Evolutionary conservation across 1,139 yeast species (phyloP).

Genomic region (Zygosaccharomyces pseudobailii): DNA sequence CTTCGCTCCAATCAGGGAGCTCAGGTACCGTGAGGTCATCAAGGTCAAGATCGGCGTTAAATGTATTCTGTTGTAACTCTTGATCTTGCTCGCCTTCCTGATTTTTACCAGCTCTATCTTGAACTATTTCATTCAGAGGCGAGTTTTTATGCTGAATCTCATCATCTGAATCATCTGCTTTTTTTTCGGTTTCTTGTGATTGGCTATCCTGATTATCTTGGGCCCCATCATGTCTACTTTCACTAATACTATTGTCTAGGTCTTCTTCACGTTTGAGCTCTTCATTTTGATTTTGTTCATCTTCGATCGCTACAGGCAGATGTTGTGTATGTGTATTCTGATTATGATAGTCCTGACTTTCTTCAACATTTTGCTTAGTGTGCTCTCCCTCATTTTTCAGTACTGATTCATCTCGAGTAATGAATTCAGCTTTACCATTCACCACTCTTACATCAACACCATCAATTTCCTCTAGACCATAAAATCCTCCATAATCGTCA

Average conservation of each 20-base stretch:
- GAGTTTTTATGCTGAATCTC: slow-evolving; percentile 7
- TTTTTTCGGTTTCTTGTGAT: slow-evolving; percentile 1
- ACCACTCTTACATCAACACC: slow-evolving; percentile 78
- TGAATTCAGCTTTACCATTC: slow-evolving; percentile 57
- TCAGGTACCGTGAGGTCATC: slow-evolving; percentile 33
- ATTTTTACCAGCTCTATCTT: slow-evolving; percentile 15
- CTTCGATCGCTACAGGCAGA: slow-evolving; percentile 13
- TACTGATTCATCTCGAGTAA: slow-evolving; percentile 43
- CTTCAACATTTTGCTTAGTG: background rate
- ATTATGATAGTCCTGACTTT: background rate
- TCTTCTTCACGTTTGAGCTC: slow-evolving; percentile 19
- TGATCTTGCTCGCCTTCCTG: slow-evolving; percentile 14
- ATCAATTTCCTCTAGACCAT: slow-evolving; percentile 89
- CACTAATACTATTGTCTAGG: background rate
- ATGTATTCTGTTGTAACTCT: slow-evolving; percentile 21
- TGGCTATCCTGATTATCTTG: too few species aligned
- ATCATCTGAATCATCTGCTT: slow-evolving; percentile 14
- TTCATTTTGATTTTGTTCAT: background rate
- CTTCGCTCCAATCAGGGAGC: slow-evolving; percentile 57
- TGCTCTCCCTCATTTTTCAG: slow-evolving; percentile 1
- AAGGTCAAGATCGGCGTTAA: slow-evolving; percentile 28
- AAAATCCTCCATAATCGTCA: slow-evolving; percentile 85
- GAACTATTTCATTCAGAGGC: slow-evolving; percentile 12
- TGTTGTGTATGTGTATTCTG: background rate
- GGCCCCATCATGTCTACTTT: too few species aligned